Base-by-base conservation (phyloP, 345 rosid genomes). In the Ceriops decandra region DNA sequence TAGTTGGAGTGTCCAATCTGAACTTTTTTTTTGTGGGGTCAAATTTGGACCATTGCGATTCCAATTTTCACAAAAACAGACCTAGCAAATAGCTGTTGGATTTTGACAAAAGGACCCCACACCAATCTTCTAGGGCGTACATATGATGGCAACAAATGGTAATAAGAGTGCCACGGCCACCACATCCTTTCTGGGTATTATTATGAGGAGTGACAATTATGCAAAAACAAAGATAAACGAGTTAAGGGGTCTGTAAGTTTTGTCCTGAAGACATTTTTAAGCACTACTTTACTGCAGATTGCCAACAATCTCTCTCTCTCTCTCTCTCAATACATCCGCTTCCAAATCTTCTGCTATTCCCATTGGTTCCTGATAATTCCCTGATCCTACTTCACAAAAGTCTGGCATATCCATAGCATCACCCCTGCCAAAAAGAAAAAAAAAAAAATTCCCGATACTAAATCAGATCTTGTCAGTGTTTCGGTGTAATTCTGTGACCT, bases 51-150 rank as follows among this genome's bases (percentile, higher is more conserved):
- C 53, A 54, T 81, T 62, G 60, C 64, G 77, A 74, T 73, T 75
- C 68, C 71, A 66, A 64, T 76, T 76, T 57, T 78, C 76, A 32
- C 76, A 32, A 65, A 57, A 69, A 72, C 67, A 70, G 42, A 64
- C 63, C 5, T 52, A 31, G 49, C 24, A 19, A 71, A 47, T 71
- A 71, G 82, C 70, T 74, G 80, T 67, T 78, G 69, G 79, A 72
- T 78, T 69, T 77, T 66, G 83, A 76, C 79, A 74, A 33, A 33
- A 57, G 84, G 84, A 80, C 82, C 49, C 90, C 86, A 77, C 85
- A 77, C 85, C 77, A 64, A 60, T 24, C 68, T 73, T 71, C 61
- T 38, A 60, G 76, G 76, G 75, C 67, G 62, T 56, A 42, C 49
- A 3, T 3, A 42, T 13, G 16, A 42, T 13, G 49, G 5, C 4